phyloP scores from a whole-genome alignment of 495 filamentous ascomycete genomes.

The Daldinia decipiens region DNA sequence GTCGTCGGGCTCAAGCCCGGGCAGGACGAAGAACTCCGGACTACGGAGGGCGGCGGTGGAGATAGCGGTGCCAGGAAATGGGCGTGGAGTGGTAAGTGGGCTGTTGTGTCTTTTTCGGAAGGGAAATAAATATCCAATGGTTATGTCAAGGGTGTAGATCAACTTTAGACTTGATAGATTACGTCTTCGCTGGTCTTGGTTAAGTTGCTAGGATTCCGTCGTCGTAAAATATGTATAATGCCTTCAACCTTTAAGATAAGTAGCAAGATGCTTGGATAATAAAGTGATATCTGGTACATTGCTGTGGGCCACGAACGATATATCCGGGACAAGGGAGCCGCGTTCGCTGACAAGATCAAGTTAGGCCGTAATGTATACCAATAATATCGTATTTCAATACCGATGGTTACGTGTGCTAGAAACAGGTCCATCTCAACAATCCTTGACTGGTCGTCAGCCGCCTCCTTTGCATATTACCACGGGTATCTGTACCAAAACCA shows the following conservation, averaged over 20 bases:
- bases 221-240: neutral
- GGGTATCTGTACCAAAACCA: conserved; percentile 27
- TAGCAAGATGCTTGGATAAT: too few relatives aligned
- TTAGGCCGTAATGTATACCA: neutral
- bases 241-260: too few relatives aligned
- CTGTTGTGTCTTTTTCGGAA: conserved; percentile 84
- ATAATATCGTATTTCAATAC: conserved; percentile 24
- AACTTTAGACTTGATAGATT: conserved; percentile 27
- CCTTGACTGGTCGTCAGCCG: neutral
- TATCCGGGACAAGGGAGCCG: neutral
- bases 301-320: neutral
- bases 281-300: neutral
- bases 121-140: conserved; percentile 43
- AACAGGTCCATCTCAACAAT: neutral
- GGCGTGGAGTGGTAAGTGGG: conserved; percentile 98
- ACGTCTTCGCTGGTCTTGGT: conserved; percentile 7
- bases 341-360: neutral
- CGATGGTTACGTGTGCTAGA: conserved; percentile 12
- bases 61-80: conserved; percentile 82
- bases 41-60: conserved; percentile 72
- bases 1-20: conserved; percentile 88
- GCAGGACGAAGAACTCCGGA: conserved; percentile 79
- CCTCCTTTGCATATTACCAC: neutral
- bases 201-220: neutral
- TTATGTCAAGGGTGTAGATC: neutral